Conservation (phyloP, 2,329 filamentous ascomycete species). For the Exophiala alcalophila region DNA sequence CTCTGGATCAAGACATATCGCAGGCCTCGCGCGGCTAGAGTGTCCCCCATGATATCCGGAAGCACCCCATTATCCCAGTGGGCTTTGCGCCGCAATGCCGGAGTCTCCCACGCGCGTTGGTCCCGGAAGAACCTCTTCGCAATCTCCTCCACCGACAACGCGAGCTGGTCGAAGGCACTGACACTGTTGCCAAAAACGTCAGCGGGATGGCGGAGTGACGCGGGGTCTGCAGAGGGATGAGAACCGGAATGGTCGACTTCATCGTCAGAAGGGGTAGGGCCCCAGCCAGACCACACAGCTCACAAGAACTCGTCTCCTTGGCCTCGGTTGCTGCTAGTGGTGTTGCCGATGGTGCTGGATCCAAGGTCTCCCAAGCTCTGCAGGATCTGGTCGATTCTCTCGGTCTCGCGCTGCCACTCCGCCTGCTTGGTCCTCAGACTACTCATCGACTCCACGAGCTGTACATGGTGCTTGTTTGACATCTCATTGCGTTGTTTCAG, state of each 20-base stretch:
- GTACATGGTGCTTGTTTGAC: slow-evolving; percentile 23
- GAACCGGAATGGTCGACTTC: no score
- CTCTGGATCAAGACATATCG: slow-evolving; percentile 55
- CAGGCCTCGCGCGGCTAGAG: slow-evolving; percentile 50
- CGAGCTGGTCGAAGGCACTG: slow-evolving; percentile 52
- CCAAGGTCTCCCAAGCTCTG: slow-evolving; percentile 46
- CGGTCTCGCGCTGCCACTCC: slow-evolving; percentile 50
- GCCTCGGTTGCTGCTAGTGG: slow-evolving; percentile 51
- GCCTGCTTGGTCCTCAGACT: slow-evolving; percentile 49
- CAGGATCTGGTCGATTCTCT: slow-evolving; percentile 50
- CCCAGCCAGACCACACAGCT: slow-evolving; percentile 41
- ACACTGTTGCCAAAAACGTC: slow-evolving; percentile 38
- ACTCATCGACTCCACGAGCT: slow-evolving; percentile 22
- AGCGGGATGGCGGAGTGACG: slow-evolving; percentile 10
- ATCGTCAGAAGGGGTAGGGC: background rate
- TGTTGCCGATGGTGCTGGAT: no score
- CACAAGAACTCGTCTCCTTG: slow-evolving; percentile 51
- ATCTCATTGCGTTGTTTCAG: slow-evolving; percentile 22
- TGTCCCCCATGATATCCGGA: slow-evolving; percentile 48
- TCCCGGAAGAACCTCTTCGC: slow-evolving; percentile 53
- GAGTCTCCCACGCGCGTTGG: no score
- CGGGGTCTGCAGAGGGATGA: slow-evolving; percentile 10
- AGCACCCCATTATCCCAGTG: no score
- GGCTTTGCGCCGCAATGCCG: no score
- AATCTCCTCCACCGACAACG: slow-evolving; percentile 51